Base-by-base conservation (phyloP, 2,329 filamentous ascomycete species). In the Trichophyton benhamiae region DNA sequence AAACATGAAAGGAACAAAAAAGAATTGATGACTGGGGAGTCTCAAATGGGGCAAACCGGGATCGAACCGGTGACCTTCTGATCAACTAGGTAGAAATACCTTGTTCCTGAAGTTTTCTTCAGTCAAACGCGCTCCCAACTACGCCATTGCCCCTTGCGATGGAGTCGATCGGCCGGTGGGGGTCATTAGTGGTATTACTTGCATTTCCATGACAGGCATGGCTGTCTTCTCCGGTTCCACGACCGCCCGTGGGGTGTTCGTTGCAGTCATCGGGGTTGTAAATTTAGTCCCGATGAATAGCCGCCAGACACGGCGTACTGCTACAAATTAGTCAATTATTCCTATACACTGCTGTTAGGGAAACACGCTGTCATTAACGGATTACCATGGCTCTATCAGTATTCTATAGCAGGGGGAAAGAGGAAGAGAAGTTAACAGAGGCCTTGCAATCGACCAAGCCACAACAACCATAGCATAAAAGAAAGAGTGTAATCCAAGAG, bases 31-130 rank as follows among this genome's bases (percentile, higher is more conserved):
- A 22, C 44, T 53, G 7, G 11, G 7, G 11, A 52, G 15, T 11
- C 38, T 27, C 49, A 22, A 57, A 58, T 58, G 55, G 55, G 55
- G 55, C 41, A 58, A 58, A 58, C 55, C 55, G 55, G 55, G 55
- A 58, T 58, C 55, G 55, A 58, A 58, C 55, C 55, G 55, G 55
- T 58, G 55, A 58, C 55, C 55, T 58, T 44, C 41, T 42, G 36
- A 58, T 58, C 44, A 52, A 49, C 55, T 59, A 44, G 41, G 41
- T 36, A 30, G 46, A 55, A 33, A 33, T 55, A 55, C 52, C 52
- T 55, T 36, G 52, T 55, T 27, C 27, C 27, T 55, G 52, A 55
- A 55, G 27, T 25, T n/a, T 55, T n/a, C 55, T 58, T 58, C 55
- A 58, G 55, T 58, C 36, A 42, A 44, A 58, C 55, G 36, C 55